These are phyloP conservation scores for Pichia sp. DNA, from an alignment of 1,139 yeast genomes.

Conservation along the genomic window DNA sequence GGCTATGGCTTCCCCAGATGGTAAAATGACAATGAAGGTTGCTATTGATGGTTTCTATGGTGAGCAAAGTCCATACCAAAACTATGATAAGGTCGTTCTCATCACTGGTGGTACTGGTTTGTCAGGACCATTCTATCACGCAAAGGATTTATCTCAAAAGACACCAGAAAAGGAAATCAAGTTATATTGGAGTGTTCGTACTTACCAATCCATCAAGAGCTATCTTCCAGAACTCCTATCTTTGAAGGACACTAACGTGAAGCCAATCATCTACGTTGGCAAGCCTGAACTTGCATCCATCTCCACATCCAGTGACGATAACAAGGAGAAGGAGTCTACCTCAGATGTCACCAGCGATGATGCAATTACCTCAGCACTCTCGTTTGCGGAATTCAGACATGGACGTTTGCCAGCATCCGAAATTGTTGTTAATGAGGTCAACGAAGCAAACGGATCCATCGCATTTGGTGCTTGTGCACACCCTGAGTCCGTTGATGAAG, in stretches of 20 bases:
- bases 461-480: constrained; percentile 45
- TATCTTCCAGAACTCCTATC: constrained; percentile 36
- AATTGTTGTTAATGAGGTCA: constrained; percentile 33
- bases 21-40: constrained; percentile 32
- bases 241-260: constrained; percentile 30
- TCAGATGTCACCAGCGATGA: neutral
- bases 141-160: constrained; percentile 19
- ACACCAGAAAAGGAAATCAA: constrained; percentile 30
- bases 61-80: constrained; percentile 41
- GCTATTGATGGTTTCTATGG: constrained; percentile 39
- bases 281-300: constrained; percentile 23
- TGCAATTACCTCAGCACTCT: constrained; percentile 16
- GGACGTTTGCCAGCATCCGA: constrained; percentile 41
- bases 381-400: constrained; percentile 35
- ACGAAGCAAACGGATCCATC: constrained; percentile 34
- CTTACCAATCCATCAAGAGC: constrained; percentile 45
- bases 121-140: constrained; percentile 40
- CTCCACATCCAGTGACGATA: constrained; percentile 4
- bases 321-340: constrained; percentile 4
- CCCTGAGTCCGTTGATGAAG: constrained; percentile 44
- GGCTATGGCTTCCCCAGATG: constrained; percentile 1
- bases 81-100: constrained; percentile 50
- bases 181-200: constrained; percentile 44
- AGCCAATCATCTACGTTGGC: constrained; percentile 37
- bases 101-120: constrained; percentile 75